These are phyloP conservation scores for Whalleya microplaca DNA, from an alignment of 2,329 filamentous ascomycete genomes.

Conservation along the genomic window DNA sequence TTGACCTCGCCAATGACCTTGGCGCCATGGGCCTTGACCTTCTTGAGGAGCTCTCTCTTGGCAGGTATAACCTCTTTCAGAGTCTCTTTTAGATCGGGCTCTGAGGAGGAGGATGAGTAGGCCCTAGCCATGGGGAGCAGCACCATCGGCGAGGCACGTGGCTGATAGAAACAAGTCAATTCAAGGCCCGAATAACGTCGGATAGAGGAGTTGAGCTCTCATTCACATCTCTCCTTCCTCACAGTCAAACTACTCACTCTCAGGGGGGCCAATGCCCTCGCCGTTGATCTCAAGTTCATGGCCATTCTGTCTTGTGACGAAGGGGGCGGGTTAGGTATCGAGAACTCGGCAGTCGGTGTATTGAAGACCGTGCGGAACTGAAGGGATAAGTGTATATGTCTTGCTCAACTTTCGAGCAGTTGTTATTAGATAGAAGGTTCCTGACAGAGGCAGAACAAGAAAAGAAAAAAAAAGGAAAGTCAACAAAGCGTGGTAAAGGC, in stretches of 20 bases:
- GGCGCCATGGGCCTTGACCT: conserved; percentile 82
- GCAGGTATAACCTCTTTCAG: conserved; percentile 84
- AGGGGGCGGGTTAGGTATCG: background rate
- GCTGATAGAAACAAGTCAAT: conserved; percentile 17
- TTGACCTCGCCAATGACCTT: conserved; percentile 91
- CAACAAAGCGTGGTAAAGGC: background rate
- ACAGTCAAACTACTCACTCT: conserved; percentile 53
- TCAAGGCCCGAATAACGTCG: background rate
- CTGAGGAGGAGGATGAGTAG: conserved; percentile 76
- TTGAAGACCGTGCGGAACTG: background rate
- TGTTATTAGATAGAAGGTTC: too few species aligned
- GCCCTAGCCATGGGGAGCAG: conserved; percentile 48
- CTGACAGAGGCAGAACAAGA: too few species aligned
- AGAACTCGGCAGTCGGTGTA: background rate
- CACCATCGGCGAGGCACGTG: conserved; percentile 34
- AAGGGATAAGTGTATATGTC: background rate
- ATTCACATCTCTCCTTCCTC: background rate
- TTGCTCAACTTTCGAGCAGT: background rate
- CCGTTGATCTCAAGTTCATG: conserved; percentile 63
- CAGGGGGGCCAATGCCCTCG: conserved; percentile 65
- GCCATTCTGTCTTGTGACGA: conserved; percentile 54
- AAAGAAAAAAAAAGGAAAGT: too few species aligned
- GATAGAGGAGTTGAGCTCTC: background rate
- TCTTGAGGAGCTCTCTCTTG: conserved; percentile 91
- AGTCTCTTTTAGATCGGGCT: conserved; percentile 87